Evolutionary conservation across 2,329 filamentous ascomycete species (phyloP), one percentile per base, ranked within the genome.

Genomic region (Delphinella strobiligena): DNA sequence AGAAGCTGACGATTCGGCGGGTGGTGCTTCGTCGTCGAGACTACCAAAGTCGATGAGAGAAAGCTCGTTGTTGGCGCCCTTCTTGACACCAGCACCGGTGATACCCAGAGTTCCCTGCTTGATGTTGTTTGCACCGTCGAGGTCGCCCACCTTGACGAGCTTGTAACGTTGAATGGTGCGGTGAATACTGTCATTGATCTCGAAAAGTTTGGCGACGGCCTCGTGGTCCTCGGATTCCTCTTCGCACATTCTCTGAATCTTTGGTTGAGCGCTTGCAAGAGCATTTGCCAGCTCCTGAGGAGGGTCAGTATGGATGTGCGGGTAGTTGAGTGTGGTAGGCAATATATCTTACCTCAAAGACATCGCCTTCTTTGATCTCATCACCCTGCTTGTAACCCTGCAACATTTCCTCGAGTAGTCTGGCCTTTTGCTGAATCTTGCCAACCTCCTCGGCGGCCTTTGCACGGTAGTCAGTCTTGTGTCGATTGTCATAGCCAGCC

Each of bases 211-310:
- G 32, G 87, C 84, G 4, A 98, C 91, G 4, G 91, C 91, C 64
- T 95, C 91, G 45, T 87, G 80, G 55, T 98, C 91, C 45, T 96
- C 89, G 9, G 88, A 95, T 56, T 98, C 91, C 61, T 98, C 91
- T 61, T 96, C 89, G 55, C 89, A 96, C 89, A 98, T 98, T 64
- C 86, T 95, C 59, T 96, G 89, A 48, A 98, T 96, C 67, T 98
- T 98, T 7, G 91, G 91, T 54, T 98, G 91, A 2, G 91, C 91
- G 55, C 82, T 95, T 59, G 86, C 84, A 34, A 98, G 70, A 8
- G 91, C 79, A 47, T 82, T 80, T 4, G 88, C 88, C 39, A 98
- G 72, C 67, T 98, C 91, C 68, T 88, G 45, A 37, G n/a, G n/a
- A n/a, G n/a, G n/a, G n/a, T n/a, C n/a, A n/a, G n/a, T n/a, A n/a